Conservation (phyloP, 805 yeast genomes). For the Zygoascus flipseniorum region DNA sequence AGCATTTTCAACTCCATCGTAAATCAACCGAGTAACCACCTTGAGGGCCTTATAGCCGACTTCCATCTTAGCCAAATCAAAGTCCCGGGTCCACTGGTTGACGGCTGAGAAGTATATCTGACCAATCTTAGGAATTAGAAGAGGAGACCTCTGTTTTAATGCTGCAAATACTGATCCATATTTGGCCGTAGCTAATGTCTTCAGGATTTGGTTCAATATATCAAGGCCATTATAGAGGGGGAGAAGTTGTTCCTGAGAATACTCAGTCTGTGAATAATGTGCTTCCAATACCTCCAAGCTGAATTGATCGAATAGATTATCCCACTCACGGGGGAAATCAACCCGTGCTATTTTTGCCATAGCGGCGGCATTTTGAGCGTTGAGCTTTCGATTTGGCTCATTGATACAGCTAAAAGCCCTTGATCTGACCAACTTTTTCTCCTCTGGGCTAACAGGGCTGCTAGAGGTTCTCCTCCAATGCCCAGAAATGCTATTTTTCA, state of each 20-base stretch:
- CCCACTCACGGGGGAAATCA: constrained; percentile 89
- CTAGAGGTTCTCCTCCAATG: constrained; percentile 58
- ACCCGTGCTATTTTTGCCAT: constrained; percentile 67
- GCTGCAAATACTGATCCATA: constrained; percentile 78
- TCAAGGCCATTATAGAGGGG: constrained; percentile 50
- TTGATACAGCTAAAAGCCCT: constrained; percentile 51
- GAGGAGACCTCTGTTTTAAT: constrained; percentile 62
- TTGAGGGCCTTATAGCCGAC: constrained; percentile 74
- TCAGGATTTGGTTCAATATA: constrained; percentile 70
- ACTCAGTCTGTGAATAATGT: constrained; percentile 24
- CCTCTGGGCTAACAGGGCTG: constrained; percentile 45
- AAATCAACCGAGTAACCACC: constrained; percentile 59
- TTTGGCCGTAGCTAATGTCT: constrained; percentile 62
- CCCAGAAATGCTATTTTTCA: constrained; percentile 80
- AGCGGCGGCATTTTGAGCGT: constrained; percentile 79
- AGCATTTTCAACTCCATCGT: constrained; percentile 68
- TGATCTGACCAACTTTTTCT: constrained; percentile 53
- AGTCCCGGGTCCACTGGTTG: constrained; percentile 43
- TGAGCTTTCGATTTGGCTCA: constrained; percentile 66
- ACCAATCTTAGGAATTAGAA: constrained; percentile 50
- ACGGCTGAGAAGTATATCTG: constrained; percentile 53
- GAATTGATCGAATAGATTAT: constrained; percentile 59
- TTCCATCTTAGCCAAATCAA: constrained; percentile 49
- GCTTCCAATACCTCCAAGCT: constrained; percentile 3
- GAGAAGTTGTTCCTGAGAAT: constrained; percentile 30